Evolutionary conservation across 192 early-diverging fungal genomes (phyloP), one percentile per base, ranked within the genome.

Genomic region (Dissophora globulifera): DNA sequence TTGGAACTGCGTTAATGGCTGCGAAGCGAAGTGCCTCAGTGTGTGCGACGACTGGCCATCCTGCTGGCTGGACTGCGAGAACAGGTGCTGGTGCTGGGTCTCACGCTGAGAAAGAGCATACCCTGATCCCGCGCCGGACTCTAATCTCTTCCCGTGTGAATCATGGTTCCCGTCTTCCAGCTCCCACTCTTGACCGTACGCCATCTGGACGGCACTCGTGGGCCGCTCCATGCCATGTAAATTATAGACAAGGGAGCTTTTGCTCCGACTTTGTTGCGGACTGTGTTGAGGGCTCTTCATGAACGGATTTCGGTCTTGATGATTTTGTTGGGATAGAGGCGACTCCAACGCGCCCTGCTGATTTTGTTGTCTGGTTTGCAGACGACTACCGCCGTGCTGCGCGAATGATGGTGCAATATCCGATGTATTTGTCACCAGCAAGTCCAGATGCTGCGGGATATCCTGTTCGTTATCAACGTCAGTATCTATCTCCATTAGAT

Each of bases 141-240:
- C 19, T 3, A 40, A 46, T 4, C 47, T 50, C 55, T 64, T 72
- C 23, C 69, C 61, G 16, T 60, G 69, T 1, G 69, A 64, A 15
- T 64, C 69, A 12, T 55, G 58, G 26, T 55, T 61, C 43, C 38
- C 47, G 3, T 70, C 67, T 4, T 58, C 54, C 6, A 70, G 17
- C 51, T 70, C 67, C n/a, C 55, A 46, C 26, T 70, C 67, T 33
- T 70, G 67, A 20, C 67, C 62, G 23, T 52, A 55, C 1, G 67
- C 55, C 43, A 58, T 57, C 35, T 72, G 69, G 61, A 72, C 64
- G 8, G 69, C 69, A 26, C 69, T 72, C 9, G 69, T 61, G 13
- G 69, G 69, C 29, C 69, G 30, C 41, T 72, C 69, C 4, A 72
- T 55, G 15, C 69, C 69, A 3, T 52, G 69, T 17, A 72, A 53